Evolutionary conservation across 352 stramenopile genomes (phyloP), one percentile per base, ranked within the genome.

Genomic region (Phytopythium delawarense): DNA sequence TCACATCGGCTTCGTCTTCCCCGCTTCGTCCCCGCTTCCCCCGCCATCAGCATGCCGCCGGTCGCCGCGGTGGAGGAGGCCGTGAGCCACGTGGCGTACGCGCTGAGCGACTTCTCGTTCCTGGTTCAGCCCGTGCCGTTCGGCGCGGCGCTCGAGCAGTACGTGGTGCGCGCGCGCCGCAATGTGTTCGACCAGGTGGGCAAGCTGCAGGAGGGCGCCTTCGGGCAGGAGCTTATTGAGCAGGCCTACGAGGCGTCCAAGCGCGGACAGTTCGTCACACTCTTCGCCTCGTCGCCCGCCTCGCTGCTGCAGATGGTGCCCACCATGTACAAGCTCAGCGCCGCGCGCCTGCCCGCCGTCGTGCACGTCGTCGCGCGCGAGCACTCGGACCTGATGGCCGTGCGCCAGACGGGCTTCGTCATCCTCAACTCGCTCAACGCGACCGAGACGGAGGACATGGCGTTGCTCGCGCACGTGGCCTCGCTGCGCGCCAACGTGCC

Each of bases 301-400:
- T 76, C 87, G 64, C 74, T 98, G 65, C 70, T 97, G 66, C 78
- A 96, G 34, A 98, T 96, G 77, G 92, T 98, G 61, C 92, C 92
- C n/a, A 96, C 91, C 66, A 88, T 98, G 74, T 98, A 97, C 79
- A 97, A 98, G 69, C 94, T 98, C 69, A 92, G 90, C 66, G 84
- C 82, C 45, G 86, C 96, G 63, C 77, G 81, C 48, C 68, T 94
- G 50, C 87, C 86, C 8, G 80, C 88, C 2, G 91, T 97, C 32
- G 79, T 98, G 45, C 92, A 98, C 75, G 92, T 97, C 21, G 89
- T 94, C 23, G 91, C 91, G 23, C 78, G 85, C 58, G 92, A 98
- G 59, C 91, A 98, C 73, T 89, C 84, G 44, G 92, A 98, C 71
- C 81, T 97, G 32, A 98, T 98, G 91, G 87, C 94, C 40, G 87